phyloP scores from a whole-genome alignment of 2,329 filamentous ascomycete species.

The Xylariaceae sp. region DNA sequence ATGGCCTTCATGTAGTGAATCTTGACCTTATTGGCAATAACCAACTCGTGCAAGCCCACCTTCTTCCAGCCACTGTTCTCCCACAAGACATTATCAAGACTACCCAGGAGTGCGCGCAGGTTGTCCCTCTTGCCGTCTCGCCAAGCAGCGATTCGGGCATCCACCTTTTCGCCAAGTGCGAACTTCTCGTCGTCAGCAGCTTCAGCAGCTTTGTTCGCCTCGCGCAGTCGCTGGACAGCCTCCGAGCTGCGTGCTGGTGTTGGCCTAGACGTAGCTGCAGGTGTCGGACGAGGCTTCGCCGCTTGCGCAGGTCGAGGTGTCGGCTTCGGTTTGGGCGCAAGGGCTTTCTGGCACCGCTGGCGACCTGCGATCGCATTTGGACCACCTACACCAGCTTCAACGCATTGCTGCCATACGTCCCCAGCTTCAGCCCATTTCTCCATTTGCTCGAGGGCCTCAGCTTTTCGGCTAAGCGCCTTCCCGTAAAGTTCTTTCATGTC shows the following conservation, averaged over 20 bases:
- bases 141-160: conserved; percentile 74
- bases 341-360: conserved; percentile 81
- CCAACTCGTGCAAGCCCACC: conserved; percentile 86
- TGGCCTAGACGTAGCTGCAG: conserved; percentile 36
- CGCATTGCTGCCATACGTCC: conserved; percentile 71
- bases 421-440: conserved; percentile 88
- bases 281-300: conserved; percentile 41
- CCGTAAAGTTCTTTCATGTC: conserved; percentile 92
- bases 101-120: conserved; percentile 77
- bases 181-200: conserved; percentile 90
- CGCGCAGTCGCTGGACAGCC: conserved; percentile 76
- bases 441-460: conserved; percentile 90
- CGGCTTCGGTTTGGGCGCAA: conserved; percentile 60
- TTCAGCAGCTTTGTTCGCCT: conserved; percentile 80
- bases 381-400: conserved; percentile 82
- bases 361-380: conserved; percentile 77
- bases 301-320: conserved; percentile 42
- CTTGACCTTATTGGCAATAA: conserved; percentile 93
- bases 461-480: conserved; percentile 90
- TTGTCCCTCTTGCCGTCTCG: conserved; percentile 90
- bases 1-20: conserved; percentile 99
- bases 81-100: conserved; percentile 87
- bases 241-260: conserved; percentile 55
- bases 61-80: conserved; percentile 93
- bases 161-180: conserved; percentile 77